These are phyloP conservation scores for Colletotrichum noveboracense DNA, from an alignment of 2,329 filamentous ascomycete genomes.

Conservation along the genomic window DNA sequence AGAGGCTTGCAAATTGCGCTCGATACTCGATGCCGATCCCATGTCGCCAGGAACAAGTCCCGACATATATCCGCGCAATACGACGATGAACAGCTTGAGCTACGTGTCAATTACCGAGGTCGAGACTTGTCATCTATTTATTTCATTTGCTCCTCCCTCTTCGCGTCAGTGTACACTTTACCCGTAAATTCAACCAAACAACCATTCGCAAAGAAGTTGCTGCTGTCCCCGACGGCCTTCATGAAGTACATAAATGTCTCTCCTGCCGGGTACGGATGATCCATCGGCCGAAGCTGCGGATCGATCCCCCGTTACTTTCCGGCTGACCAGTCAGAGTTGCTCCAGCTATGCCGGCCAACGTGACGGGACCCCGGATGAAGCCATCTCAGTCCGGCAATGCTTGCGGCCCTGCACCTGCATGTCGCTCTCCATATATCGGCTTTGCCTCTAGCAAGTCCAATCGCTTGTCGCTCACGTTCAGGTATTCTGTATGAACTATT, in stretches of 20 bases:
- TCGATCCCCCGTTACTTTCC: background rate
- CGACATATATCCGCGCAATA: background rate
- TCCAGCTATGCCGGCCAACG: background rate
- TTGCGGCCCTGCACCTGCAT: slow-evolving; percentile 1
- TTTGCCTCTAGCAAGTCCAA: background rate
- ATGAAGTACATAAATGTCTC: background rate
- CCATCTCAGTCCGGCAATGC: slow-evolving; percentile 11
- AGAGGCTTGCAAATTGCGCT: background rate
- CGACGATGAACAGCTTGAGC: background rate
- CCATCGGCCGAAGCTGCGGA: background rate
- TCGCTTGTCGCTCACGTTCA: background rate
- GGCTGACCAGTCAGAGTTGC: background rate
- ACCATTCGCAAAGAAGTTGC: background rate
- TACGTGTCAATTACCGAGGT: background rate
- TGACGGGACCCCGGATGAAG: background rate
- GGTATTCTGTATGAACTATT: background rate
- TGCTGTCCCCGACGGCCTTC: background rate
- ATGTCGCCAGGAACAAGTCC: background rate
- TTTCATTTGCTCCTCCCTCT: background rate
- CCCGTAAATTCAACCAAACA: background rate
- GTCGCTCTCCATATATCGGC: background rate
- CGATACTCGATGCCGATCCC: background rate
- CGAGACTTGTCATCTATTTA: background rate
- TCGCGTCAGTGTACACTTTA: background rate
- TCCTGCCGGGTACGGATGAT: background rate